phyloP scores from a whole-genome alignment of 1,284 basidiomycete species.

The Pseudozyma pruni region DNA sequence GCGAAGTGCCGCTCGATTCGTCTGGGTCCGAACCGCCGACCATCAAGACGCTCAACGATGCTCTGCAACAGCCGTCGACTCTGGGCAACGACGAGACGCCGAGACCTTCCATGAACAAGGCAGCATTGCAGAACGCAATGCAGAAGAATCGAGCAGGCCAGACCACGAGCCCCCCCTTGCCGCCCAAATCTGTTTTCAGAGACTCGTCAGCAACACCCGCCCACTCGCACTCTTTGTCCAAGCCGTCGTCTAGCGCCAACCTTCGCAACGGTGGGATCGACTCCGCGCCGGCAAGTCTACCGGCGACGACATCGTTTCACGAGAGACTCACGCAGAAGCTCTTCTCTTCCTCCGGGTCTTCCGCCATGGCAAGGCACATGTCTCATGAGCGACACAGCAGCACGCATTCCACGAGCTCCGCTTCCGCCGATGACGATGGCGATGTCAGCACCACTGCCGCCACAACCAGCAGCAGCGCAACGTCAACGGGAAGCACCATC shows the following conservation, averaged over 20 bases:
- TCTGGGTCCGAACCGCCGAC: constrained; percentile 46
- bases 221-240: constrained; percentile 21
- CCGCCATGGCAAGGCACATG: constrained; percentile 31
- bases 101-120: constrained; percentile 46
- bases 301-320: constrained; percentile 31
- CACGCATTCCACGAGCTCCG: constrained; percentile 28
- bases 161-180: constrained; percentile 19
- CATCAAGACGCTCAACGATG: constrained; percentile 45
- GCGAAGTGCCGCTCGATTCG: constrained; percentile 61
- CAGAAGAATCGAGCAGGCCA: constrained; percentile 17
- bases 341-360: constrained; percentile 29
- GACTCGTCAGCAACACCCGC: constrained; percentile 29
- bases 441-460: not conserved
- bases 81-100: constrained; percentile 39
- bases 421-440: constrained; percentile 6
- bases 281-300: not conserved
- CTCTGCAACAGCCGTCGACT: constrained; percentile 6
- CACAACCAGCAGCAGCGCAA: constrained; percentile 1
- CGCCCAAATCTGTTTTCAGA: constrained; percentile 17
- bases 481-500: constrained; percentile 7
- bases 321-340: constrained; percentile 44
- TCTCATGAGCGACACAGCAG: constrained; percentile 45
- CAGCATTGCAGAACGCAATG: constrained; percentile 26
- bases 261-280: constrained; percentile 12
- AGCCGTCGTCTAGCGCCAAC: constrained; percentile 36